Evolutionary conservation across 768 basidiomycete species (phyloP).

Genomic region (Hydnomerulius pinastri): DNA sequence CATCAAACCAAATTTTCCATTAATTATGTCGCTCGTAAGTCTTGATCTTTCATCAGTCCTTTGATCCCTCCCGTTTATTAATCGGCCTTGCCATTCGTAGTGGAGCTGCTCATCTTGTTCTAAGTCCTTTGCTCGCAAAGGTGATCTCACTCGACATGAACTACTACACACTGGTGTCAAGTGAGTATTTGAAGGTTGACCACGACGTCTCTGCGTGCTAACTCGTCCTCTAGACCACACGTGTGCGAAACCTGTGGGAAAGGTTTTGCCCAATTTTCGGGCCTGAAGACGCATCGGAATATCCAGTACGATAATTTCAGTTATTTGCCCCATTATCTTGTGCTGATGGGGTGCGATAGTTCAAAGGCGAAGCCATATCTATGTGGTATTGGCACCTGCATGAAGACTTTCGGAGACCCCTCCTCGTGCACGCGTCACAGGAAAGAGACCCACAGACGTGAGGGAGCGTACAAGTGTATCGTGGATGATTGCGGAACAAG

Average conservation of each 20-base stretch:
- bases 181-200: constrained; percentile 33
- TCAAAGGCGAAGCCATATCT: constrained; percentile 51
- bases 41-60: not conserved
- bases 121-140: constrained; percentile 55
- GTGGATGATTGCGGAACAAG: constrained; percentile 46
- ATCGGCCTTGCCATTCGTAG: constrained; percentile 19
- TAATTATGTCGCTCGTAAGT: constrained; percentile 27
- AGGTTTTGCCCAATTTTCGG: constrained; percentile 58
- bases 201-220: not conserved
- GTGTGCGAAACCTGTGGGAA: constrained; percentile 54
- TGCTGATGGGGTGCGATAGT: constrained; percentile 34
- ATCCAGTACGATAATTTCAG: constrained; percentile 54
- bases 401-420: constrained; percentile 61
- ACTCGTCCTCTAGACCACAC: constrained; percentile 44
- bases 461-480: constrained; percentile 49
- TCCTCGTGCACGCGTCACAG: constrained; percentile 69
- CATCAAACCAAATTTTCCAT: not conserved
- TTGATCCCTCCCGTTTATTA: not conserved
- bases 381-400: constrained; percentile 51
- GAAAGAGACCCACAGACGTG: constrained; percentile 54
- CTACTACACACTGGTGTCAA: constrained; percentile 49
- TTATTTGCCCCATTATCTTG: not conserved
- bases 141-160: constrained; percentile 62
- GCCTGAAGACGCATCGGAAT: constrained; percentile 64
- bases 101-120: constrained; percentile 45